Evolutionary conservation across 164 flowering plant genomes (phyloP).

Genomic region (Piper longum): DNA sequence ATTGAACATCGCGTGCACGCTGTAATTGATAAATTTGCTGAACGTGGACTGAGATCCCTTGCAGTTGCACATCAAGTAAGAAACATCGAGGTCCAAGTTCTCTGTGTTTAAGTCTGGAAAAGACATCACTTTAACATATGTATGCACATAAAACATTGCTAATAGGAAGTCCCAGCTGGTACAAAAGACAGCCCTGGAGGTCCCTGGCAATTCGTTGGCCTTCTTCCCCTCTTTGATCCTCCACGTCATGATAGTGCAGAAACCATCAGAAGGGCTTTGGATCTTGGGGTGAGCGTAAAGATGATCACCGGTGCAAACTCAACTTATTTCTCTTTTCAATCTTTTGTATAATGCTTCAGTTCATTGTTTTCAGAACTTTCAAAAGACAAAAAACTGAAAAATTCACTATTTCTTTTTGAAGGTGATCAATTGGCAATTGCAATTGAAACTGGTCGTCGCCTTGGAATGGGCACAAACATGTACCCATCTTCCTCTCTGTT

Average conservation of each 20-base stretch:
- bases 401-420: conserved; percentile 7
- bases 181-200: conserved; percentile 48
- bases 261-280: conserved; percentile 48
- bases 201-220: conserved; percentile 60
- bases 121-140: background rate
- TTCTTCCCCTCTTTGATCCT: conserved; percentile 63
- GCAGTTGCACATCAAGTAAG: conserved; percentile 53
- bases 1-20: conserved; percentile 34
- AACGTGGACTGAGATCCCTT: conserved; percentile 55
- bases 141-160: background rate
- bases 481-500: conserved; percentile 51
- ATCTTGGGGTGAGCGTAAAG: conserved; percentile 61
- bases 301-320: conserved; percentile 48
- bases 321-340: background rate
- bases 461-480: conserved; percentile 71
- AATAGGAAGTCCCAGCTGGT: conserved; percentile 44
- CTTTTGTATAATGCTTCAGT: background rate
- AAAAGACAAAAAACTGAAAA: background rate
- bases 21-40: conserved; percentile 52
- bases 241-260: conserved; percentile 70
- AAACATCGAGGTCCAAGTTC: background rate
- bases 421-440: conserved; percentile 61
- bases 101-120: background rate
- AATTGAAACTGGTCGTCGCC: conserved; percentile 56
- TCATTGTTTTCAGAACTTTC: background rate